Conservation (phyloP, 2,329 filamentous ascomycete genomes). For the Malbranchea zuffiana region DNA sequence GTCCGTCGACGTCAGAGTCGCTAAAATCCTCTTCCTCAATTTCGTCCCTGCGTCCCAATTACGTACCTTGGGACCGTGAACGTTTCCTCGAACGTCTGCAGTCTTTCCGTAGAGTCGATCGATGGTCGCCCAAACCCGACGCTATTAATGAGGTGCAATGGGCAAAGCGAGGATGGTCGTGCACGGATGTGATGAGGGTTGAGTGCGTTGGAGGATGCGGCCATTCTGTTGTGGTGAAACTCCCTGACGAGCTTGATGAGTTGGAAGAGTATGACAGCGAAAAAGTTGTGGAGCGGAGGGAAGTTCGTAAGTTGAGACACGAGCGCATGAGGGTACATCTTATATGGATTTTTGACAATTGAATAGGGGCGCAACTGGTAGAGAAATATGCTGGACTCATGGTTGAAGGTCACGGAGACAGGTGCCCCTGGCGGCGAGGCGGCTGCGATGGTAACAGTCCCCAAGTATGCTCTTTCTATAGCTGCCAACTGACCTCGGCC, state of each 20-base stretch:
- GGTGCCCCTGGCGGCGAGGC: constrained; percentile 74
- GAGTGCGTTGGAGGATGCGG: constrained; percentile 71
- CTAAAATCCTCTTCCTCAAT: constrained; percentile 23
- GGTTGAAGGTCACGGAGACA: constrained; percentile 61
- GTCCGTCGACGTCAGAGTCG: constrained; percentile 12
- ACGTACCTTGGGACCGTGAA: constrained; percentile 74
- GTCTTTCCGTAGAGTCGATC: constrained; percentile 81
- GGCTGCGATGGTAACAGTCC: constrained; percentile 65
- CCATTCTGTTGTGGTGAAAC: constrained; percentile 70
- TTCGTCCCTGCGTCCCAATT: constrained; percentile 48
- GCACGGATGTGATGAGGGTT: constrained; percentile 71
- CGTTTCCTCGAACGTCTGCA: constrained; percentile 70
- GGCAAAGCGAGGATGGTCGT: constrained; percentile 88
- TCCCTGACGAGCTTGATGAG: constrained; percentile 54
- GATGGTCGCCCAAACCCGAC: constrained; percentile 88
- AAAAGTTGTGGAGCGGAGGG: constrained; percentile 32
- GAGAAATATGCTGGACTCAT: constrained; percentile 66
- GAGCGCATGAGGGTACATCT: not conserved
- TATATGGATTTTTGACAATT: not conserved
- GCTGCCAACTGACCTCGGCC: not conserved
- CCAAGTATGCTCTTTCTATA: not conserved
- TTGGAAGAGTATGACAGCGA: constrained; percentile 36
- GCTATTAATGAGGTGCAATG: constrained; percentile 80
- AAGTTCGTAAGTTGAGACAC: constrained; percentile 30
- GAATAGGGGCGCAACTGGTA: constrained; percentile 53